phyloP scores from a whole-genome alignment of 495 filamentous ascomycete genomes.

The Rhypophila decipiens region DNA sequence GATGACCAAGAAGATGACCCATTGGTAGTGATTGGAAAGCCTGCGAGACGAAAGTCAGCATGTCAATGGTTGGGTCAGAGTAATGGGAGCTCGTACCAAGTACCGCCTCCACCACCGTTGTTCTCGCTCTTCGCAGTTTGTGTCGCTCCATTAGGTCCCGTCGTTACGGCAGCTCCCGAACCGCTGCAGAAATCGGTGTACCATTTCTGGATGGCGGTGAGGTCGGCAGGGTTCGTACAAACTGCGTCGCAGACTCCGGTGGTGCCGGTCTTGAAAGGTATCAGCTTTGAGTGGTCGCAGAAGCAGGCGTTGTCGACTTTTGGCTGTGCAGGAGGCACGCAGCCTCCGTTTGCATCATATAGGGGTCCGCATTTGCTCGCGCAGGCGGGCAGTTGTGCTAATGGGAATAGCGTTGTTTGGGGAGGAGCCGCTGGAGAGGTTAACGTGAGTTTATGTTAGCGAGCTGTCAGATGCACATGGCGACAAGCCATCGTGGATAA shows the following conservation, averaged over 20 bases:
- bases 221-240: slow-evolving; percentile 26
- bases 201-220: slow-evolving; percentile 42
- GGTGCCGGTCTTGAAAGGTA: slow-evolving; percentile 35
- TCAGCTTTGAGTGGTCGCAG: slow-evolving; percentile 35
- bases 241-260: slow-evolving; percentile 33
- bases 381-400: slow-evolving; percentile 45
- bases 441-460: not conserved
- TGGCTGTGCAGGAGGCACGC: slow-evolving; percentile 36
- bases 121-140: slow-evolving; percentile 11
- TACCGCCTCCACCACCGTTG: slow-evolving; percentile 12
- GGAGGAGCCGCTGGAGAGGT: slow-evolving; percentile 26
- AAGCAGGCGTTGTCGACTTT: slow-evolving; percentile 34
- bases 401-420: slow-evolving; percentile 36
- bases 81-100: slow-evolving; percentile 17
- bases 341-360: slow-evolving; percentile 50
- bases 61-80: not conserved
- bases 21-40: slow-evolving; percentile 46
- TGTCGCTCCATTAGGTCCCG: slow-evolving; percentile 17
- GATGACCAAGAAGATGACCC: slow-evolving; percentile 51
- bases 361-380: slow-evolving; percentile 39
- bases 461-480: too few species aligned
- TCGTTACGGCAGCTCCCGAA: slow-evolving; percentile 8
- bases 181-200: slow-evolving; percentile 39
- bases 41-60: slow-evolving; percentile 17
- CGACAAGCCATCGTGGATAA: too few species aligned